Evolutionary conservation across 177 flowering plant species (phyloP).

Genomic region (Vitis hybrid): DNA sequence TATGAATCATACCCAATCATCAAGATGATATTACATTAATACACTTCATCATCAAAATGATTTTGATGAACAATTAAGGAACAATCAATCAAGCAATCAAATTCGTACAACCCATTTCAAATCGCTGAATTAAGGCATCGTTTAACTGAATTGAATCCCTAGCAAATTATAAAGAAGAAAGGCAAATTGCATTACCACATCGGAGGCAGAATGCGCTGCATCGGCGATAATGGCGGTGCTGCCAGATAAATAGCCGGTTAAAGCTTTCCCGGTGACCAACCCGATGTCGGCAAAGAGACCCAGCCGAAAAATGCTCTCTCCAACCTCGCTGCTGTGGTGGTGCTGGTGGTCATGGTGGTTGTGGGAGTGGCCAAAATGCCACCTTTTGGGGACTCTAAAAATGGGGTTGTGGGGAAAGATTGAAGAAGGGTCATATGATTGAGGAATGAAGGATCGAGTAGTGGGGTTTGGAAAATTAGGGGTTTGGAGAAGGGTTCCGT

Average conservation of each 20-base stretch:
- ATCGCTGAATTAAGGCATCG: neutral
- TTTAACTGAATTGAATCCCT: too few species aligned
- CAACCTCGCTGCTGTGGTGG: slow-evolving; percentile 34
- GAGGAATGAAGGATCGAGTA: slow-evolving; percentile 8
- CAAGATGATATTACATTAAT: too few species aligned
- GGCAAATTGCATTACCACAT: slow-evolving; percentile 51
- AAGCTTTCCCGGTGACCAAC: slow-evolving; percentile 64
- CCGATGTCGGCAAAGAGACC: slow-evolving; percentile 78
- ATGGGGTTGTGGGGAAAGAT: slow-evolving; percentile 22
- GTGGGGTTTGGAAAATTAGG: slow-evolving; percentile 9
- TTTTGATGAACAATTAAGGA: neutral
- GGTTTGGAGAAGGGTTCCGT: slow-evolving; percentile 5
- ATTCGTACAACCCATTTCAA: neutral
- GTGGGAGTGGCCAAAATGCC: slow-evolving; percentile 78
- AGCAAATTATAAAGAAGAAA: neutral
- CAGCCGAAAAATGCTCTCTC: slow-evolving; percentile 62
- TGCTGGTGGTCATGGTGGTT: slow-evolving; percentile 16
- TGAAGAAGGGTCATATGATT: slow-evolving; percentile 8
- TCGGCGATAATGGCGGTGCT: slow-evolving; percentile 94
- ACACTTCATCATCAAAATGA: too few species aligned
- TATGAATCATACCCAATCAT: neutral
- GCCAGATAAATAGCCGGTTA: slow-evolving; percentile 82
- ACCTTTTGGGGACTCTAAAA: slow-evolving; percentile 41
- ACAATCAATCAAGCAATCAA: neutral
- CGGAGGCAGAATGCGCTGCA: slow-evolving; percentile 89